phyloP scores from a whole-genome alignment of 495 filamentous ascomycete species.

The Zalerion maritima region DNA sequence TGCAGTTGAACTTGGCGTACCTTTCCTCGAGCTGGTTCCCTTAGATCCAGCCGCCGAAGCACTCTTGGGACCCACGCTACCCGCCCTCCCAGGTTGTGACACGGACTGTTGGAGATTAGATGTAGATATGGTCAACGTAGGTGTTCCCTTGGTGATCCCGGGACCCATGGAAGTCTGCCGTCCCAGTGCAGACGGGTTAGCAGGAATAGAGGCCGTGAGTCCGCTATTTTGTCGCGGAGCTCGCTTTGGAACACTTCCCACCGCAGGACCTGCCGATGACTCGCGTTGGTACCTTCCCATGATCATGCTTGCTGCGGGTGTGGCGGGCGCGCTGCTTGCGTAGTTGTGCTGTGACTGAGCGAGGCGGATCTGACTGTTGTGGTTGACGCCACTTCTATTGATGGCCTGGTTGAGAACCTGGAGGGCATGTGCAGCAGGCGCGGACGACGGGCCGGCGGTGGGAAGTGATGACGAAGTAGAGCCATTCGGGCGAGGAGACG shows the following conservation, averaged over 20 bases:
- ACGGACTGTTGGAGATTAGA: too few species aligned
- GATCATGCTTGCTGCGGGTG: constrained; percentile 45
- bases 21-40: constrained; percentile 32
- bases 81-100: constrained; percentile 50
- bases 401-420: constrained; percentile 32
- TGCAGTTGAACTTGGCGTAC: too few species aligned
- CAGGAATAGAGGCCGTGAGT: constrained; percentile 48
- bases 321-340: constrained; percentile 48
- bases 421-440: constrained; percentile 26
- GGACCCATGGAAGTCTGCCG: constrained; percentile 74
- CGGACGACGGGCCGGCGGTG: constrained; percentile 34
- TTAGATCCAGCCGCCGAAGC: constrained; percentile 54
- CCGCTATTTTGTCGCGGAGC: constrained; percentile 54
- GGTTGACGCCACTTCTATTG: constrained; percentile 14
- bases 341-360: constrained; percentile 25
- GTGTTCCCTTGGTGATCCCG: constrained; percentile 69
- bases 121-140: constrained; percentile 40
- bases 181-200: constrained; percentile 54
- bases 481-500: constrained; percentile 13
- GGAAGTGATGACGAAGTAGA: constrained; percentile 35
- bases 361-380: constrained; percentile 26
- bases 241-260: constrained; percentile 45
- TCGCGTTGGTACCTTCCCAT: constrained; percentile 55
- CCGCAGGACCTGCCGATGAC: constrained; percentile 57
- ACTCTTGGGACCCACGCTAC: constrained; percentile 64